These are phyloP conservation scores for Ceratobasidium sp. DNA, from an alignment of 1,284 basidiomycete genomes.

Conservation along the genomic window DNA sequence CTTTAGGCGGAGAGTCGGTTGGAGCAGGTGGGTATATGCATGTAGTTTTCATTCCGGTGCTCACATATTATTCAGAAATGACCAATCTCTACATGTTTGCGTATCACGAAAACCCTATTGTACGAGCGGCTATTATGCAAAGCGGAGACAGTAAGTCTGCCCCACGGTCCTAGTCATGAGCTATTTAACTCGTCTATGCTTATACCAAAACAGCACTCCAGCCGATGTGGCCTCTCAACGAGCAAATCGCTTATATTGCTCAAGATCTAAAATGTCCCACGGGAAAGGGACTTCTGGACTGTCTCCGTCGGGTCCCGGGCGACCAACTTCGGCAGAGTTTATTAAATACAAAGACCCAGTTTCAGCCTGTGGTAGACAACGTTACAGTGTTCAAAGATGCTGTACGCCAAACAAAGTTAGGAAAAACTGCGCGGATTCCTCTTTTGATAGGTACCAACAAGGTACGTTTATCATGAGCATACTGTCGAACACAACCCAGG, in stretches of 20 bases:
- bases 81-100: slow-evolving; percentile 56
- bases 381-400: slow-evolving; percentile 56
- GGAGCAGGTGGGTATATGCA: slow-evolving; percentile 32
- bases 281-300: slow-evolving; percentile 51
- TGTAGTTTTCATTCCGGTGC: too few relatives aligned
- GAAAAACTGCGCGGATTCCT: slow-evolving; percentile 1
- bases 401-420: slow-evolving; percentile 44
- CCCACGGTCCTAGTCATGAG: neutral
- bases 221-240: slow-evolving; percentile 55
- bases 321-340: neutral
- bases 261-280: slow-evolving; percentile 52
- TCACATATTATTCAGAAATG: too few relatives aligned
- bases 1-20: slow-evolving; percentile 20
- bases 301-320: slow-evolving; percentile 47
- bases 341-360: slow-evolving; percentile 50
- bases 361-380: slow-evolving; percentile 57
- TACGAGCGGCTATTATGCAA: slow-evolving; percentile 55
- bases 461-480: slow-evolving; percentile 42
- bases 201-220: slow-evolving; percentile 47
- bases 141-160: slow-evolving; percentile 54
- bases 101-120: slow-evolving; percentile 51
- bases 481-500: neutral
- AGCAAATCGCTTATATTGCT: slow-evolving; percentile 52
- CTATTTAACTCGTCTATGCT: neutral
- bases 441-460: slow-evolving; percentile 56